These are phyloP conservation scores for Kuraishia piskuri DNA, from an alignment of 805 yeast species.

Conservation along the genomic window DNA sequence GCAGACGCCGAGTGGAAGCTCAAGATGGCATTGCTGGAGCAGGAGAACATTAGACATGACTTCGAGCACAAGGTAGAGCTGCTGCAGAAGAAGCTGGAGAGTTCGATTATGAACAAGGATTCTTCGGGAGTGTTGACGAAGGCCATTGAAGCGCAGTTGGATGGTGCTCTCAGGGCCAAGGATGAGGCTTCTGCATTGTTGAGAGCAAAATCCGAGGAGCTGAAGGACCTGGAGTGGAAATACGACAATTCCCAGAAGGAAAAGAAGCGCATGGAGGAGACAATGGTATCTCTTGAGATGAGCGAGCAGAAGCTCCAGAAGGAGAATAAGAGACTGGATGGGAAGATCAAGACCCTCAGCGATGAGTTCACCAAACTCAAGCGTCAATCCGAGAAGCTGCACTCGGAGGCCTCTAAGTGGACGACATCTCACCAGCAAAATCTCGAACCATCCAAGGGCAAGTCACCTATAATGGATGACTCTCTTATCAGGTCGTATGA, in stretches of 20 bases:
- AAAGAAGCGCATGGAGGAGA: conserved; percentile 19
- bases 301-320: conserved; percentile 18
- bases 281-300: conserved; percentile 21
- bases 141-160: conserved; percentile 26
- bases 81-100: conserved; percentile 22
- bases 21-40: conserved; percentile 28
- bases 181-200: conserved; percentile 19
- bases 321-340: conserved; percentile 25
- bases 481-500: neutral
- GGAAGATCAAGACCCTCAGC: conserved; percentile 18
- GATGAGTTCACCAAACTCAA: conserved; percentile 13
- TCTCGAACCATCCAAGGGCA: neutral
- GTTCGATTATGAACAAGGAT: conserved; percentile 9
- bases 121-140: conserved; percentile 13
- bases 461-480: conserved; percentile 1
- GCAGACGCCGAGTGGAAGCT: conserved; percentile 29
- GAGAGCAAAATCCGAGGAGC: conserved; percentile 14
- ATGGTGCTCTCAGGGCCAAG: conserved; percentile 21
- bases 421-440: neutral
- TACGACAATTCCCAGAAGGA: conserved; percentile 17
- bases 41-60: conserved; percentile 25
- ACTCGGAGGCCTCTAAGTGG: neutral
- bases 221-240: conserved; percentile 14
- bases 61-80: conserved; percentile 26
- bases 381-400: neutral